Evolutionary conservation across 768 basidiomycete genomes (phyloP), one percentile per base, ranked within the genome.

Genomic region (Xanthoconium purpureum): DNA sequence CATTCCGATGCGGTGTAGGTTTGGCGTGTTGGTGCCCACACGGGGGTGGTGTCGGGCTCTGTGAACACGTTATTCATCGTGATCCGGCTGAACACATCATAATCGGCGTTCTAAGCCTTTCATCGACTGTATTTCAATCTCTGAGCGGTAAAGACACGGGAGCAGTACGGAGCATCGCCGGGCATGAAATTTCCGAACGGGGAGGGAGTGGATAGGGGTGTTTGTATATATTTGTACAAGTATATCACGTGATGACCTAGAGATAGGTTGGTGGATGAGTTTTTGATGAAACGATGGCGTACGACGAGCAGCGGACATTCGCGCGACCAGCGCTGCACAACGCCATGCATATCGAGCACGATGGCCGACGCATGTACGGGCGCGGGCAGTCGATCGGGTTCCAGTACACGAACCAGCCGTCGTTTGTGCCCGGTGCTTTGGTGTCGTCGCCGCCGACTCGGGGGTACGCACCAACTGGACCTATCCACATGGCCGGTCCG

Each of bases 21-120:
- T 90, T 65, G 89, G 89, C 46, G 79, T 93, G 33, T 85, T 88
- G 5, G 91, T 94, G 91, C 66, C 94, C 93, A 5, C 95, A 96
- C 67, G 91, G 93, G 0, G 94, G 93, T 29, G 94, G 94, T 59
- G 91, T 97, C 39, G 93, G 93, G 8, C 77, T 96, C 33, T 95
- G 94, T 68, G 92, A 96, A 77, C 90, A 94, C 72, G 91, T 91
- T 47, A 91, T 94, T 62, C 89, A 91, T 65, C 73, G 87, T 84
- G 60, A 18, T 13, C 11, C 14, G 40, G 10, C n/a, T 32, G 18
- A 56, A 5, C 56, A 32, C 1, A 18, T 50, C 20, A 50, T 50
- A 47, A 48, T 56, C 55, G 65, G 65, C 48, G 58, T 61, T 44
- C 49, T 57, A 39, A 88, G 88, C n/a, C n/a, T 54, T 73, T 96